These are phyloP conservation scores for Saturnispora ahearnii DNA, from an alignment of 805 yeast species.

Conservation along the genomic window DNA sequence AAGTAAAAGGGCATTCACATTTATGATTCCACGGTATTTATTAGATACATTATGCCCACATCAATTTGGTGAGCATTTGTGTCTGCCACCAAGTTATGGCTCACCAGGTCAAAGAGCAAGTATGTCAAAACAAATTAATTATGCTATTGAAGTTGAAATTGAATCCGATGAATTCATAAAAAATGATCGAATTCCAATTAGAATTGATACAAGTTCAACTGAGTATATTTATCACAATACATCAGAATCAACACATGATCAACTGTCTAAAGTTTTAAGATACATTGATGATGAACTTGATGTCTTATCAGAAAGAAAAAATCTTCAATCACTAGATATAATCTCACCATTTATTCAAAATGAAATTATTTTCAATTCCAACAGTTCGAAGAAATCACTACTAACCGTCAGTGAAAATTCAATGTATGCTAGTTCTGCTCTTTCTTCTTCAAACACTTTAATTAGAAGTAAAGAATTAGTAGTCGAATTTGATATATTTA, in stretches of 20 bases:
- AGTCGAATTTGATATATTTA: not conserved
- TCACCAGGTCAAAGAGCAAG: constrained; percentile 26
- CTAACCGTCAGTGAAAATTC: not conserved
- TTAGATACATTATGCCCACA: constrained; percentile 47
- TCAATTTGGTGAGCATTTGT: constrained; percentile 27
- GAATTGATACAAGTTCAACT: not conserved
- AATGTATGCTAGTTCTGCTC: not conserved
- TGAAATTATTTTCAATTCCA: constrained; percentile 10
- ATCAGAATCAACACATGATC: constrained; percentile 2
- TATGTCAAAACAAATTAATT: constrained; percentile 35
- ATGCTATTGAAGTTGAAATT: constrained; percentile 41
- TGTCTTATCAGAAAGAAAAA: constrained; percentile 8
- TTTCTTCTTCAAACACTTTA: not conserved
- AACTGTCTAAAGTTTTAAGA: constrained; percentile 9
- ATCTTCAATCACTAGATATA: not conserved
- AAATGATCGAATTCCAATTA: not conserved
- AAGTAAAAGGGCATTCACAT: constrained; percentile 30
- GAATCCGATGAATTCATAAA: constrained; percentile 15
- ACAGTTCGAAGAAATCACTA: not conserved
- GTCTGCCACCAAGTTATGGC: constrained; percentile 35
- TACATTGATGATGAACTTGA: constrained; percentile 5
- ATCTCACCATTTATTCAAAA: constrained; percentile 4
- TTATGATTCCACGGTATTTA: constrained; percentile 43
- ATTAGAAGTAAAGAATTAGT: constrained; percentile 1
- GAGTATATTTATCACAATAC: not conserved